Base-by-base conservation (phyloP, 495 filamentous ascomycete genomes). In the Aspergillus bertholletiae region DNA sequence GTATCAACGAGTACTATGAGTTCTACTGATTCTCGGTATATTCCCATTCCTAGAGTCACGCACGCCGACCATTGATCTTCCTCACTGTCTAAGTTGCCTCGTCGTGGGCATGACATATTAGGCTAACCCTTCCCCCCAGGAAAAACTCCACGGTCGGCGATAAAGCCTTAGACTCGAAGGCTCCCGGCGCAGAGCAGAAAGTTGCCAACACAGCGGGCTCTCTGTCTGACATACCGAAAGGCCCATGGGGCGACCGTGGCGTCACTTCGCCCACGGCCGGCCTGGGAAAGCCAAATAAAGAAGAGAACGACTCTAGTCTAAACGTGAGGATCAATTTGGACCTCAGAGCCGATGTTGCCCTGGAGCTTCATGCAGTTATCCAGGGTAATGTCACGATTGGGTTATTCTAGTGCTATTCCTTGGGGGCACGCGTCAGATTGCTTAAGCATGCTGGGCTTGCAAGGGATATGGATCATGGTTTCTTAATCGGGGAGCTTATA, bases 371-470 rank as follows among this genome's bases (percentile, higher is more conserved):
- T 24, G 53, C 46, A 3, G 53, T 56, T 18, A 30, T 56, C 0
- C 53, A 56, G 46, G 53, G 53, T 50, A 24, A 56, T 49, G 26
- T 56, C 22, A 56, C 53, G 17, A 50, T 56, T 45, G 53, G 53
- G 13, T 28, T 56, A 13, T 56, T 56, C 22, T 55, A 51, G 49
- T 9, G 27, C 27, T 28, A 28, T 28, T 28, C 27, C n/a, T n/a
- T n/a, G n/a, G n/a, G n/a, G n/a, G n/a, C n/a, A n/a, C n/a, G n/a
- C n/a, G n/a, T n/a, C n/a, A n/a, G n/a, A n/a, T n/a, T n/a, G n/a
- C n/a, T n/a, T n/a, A n/a, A n/a, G n/a, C n/a, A n/a, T n/a, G n/a
- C n/a, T n/a, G n/a, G n/a, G n/a, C n/a, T n/a, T n/a, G n/a, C n/a
- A n/a, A n/a, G n/a, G n/a, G n/a, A n/a, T n/a, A n/a, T n/a, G n/a